These are phyloP conservation scores for Serendipita sp. DNA, from an alignment of 768 basidiomycete species.

Conservation along the genomic window DNA sequence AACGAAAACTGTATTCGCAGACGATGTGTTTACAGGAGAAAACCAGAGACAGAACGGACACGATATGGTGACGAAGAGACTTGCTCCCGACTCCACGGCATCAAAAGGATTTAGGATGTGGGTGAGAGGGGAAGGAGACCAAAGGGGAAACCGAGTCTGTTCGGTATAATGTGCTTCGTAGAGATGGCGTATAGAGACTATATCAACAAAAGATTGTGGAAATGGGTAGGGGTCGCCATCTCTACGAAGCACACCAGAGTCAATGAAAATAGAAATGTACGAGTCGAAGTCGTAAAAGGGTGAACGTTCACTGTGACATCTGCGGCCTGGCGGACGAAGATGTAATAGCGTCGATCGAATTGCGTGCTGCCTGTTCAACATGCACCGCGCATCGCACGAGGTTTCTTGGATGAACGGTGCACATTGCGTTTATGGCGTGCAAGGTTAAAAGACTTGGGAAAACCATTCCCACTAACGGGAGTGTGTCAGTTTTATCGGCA, in stretches of 20 bases:
- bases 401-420: neutral
- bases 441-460: neutral
- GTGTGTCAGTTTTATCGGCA: neutral
- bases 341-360: neutral
- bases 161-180: neutral
- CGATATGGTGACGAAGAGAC: neutral
- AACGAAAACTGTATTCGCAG: neutral
- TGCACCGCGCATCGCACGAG: neutral
- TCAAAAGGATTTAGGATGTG: neutral
- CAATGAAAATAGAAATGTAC: neutral
- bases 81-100: neutral
- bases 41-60: neutral
- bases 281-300: neutral
- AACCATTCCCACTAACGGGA: neutral
- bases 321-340: neutral
- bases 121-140: neutral
- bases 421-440: neutral
- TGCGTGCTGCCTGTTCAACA: neutral
- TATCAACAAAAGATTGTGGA: neutral
- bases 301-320: neutral
- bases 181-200: neutral
- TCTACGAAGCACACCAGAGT: constrained; percentile 4
- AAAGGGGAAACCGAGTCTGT: neutral
- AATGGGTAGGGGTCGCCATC: neutral
- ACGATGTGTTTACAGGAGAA: neutral